Base-by-base conservation (phyloP, 306 rosid species). In the Quercus berberidifolia region DNA sequence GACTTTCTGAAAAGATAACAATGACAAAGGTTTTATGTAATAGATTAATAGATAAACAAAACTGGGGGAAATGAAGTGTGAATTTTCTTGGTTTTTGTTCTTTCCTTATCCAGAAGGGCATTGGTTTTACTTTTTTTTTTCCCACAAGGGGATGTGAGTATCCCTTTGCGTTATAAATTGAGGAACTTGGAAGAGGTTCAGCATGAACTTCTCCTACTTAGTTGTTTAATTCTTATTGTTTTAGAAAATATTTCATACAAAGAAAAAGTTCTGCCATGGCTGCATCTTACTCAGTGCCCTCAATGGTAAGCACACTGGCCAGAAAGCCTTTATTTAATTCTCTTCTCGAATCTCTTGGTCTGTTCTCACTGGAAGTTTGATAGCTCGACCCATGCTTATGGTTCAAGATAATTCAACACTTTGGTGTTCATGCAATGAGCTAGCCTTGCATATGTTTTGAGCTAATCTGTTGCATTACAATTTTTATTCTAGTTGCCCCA, bases 271-370 rank as follows among this genome's bases (percentile, higher is more conserved):
- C 82, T 82, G 75, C 87, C 87, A 95, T 95, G 99, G 92, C 94
- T 86, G 86, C 96, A 86, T 84, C 98, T 80, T 82, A 84, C 83
- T 89, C 92, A 18, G 92, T 87, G 54, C 98, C 97, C 85, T 90
- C 98, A 73, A 87, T 92, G 82, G 99, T 94, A 85, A 85, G 86
- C 71, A 31, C 57, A 65, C 26, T 69, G 3, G 55, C 57, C 21
- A 41, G 71, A 2, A 73, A 52, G 43, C 59, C 38, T 10, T 19
- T 54, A 57, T 67, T 30, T 21, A 41, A 14, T 14, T 17, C 71
- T 60, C 60, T 43, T 84, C 15, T 60, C 15, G 2, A 12, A 3
- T 68, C 54, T 58, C 3, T 33, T 41, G 5, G 21, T 41, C 1
- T 58, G 19, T 17, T 55, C 60, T 31, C 41, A 54, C 9, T 19